Conservation (phyloP, 1,284 basidiomycete genomes). For the Ceratobasidium sp. region DNA sequence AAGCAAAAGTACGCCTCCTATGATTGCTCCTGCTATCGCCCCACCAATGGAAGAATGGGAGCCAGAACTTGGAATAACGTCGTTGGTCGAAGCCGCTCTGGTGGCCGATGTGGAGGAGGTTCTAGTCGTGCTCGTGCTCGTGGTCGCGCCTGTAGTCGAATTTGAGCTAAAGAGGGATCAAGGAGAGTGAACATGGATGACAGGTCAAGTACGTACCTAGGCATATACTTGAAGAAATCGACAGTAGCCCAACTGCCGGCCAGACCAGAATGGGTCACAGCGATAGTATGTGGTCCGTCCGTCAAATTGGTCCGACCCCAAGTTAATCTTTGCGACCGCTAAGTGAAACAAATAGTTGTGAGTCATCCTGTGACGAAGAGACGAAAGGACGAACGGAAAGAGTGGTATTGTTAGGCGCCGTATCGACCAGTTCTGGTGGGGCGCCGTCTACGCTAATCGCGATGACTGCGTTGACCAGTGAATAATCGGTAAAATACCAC, state of each 20-base stretch:
- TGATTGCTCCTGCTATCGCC: too few species aligned
- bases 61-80: not conserved
- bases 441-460: conserved; percentile 28
- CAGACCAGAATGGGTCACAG: conserved; percentile 6
- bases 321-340: conserved; percentile 9
- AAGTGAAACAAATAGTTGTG: not conserved
- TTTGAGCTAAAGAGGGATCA: not conserved
- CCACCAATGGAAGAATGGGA: not conserved
- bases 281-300: not conserved
- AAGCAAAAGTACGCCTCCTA: too few species aligned
- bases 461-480: not conserved
- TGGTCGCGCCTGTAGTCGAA: not conserved
- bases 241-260: not conserved
- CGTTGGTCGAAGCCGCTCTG: not conserved
- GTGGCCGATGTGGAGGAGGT: not conserved
- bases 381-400: not conserved
- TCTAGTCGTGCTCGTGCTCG: not conserved
- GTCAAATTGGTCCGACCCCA: conserved; percentile 15
- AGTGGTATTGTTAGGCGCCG: not conserved
- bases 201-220: not conserved
- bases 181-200: not conserved
- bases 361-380: too few species aligned
- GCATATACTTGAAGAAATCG: conserved; percentile 12
- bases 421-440: not conserved
- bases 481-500: conserved; percentile 23